A percentile compares a stretch with the other conserved stretches of the same genome.
Evolutionary conservation across 2,329 filamentous ascomycete species (phyloP).

Genomic region (Cladophialophora carrionii): DNA sequence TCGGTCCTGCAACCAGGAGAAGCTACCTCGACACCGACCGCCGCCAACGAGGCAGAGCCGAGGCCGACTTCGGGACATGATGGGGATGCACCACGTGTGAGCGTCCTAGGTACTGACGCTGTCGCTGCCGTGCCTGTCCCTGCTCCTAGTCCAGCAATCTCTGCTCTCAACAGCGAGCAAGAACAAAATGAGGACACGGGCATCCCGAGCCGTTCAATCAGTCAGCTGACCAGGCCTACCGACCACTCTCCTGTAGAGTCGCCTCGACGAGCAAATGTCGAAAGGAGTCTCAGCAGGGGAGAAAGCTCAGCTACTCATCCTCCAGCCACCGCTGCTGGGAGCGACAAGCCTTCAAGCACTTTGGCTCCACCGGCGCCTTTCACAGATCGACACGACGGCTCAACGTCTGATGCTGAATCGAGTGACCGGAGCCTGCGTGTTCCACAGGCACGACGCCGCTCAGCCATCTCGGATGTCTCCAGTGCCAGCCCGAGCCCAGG

Average conservation of each 20-base stretch:
- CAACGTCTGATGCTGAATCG: constrained; percentile 15
- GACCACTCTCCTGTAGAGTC: constrained; percentile 27
- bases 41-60: background rate
- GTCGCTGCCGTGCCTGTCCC: constrained; percentile 1
- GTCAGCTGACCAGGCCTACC: constrained; percentile 28
- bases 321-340: background rate
- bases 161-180: constrained; percentile 31
- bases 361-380: constrained; percentile 20
- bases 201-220: constrained; percentile 30
- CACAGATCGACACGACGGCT: constrained; percentile 9
- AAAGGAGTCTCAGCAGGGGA: constrained; percentile 4
- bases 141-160: constrained; percentile 31
- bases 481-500: constrained; percentile 30
- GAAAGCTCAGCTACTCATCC: constrained; percentile 2
- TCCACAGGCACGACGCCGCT: constrained; percentile 25
- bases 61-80: background rate
- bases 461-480: constrained; percentile 36
- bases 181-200: constrained; percentile 20
- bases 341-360: constrained; percentile 3
- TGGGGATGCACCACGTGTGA: background rate
- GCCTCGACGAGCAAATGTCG: constrained; percentile 9
- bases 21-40: constrained; percentile 11
- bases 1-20: constrained; percentile 8
- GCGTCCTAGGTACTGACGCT: background rate
- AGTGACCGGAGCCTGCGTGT: constrained; percentile 27